phyloP scores from a whole-genome alignment of 2,329 filamentous ascomycete species.

The Berkeleyomyces basicola region DNA sequence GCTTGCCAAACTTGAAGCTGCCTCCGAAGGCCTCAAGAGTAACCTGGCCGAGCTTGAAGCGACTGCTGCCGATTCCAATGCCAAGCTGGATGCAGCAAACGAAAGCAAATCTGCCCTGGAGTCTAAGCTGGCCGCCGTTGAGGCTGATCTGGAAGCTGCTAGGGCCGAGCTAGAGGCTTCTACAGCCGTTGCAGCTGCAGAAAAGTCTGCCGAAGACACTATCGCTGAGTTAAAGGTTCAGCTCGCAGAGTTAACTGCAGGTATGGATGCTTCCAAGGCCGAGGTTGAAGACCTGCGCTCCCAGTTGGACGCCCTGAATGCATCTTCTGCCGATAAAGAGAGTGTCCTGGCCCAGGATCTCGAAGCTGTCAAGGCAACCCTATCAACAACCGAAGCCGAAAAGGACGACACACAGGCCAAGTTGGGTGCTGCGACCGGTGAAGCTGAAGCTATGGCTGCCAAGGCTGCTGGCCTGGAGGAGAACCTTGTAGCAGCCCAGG shows the following conservation, averaged over 20 bases:
- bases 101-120: constrained; percentile 1
- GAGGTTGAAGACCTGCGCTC: constrained; percentile 6
- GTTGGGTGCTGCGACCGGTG: neutral
- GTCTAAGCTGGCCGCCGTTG: constrained; percentile 1
- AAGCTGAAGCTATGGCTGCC: constrained; percentile 4
- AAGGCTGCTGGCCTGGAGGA: constrained; percentile 6
- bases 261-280: constrained; percentile 1
- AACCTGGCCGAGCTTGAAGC: constrained; percentile 1
- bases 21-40: neutral
- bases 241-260: constrained; percentile 2
- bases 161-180: constrained; percentile 3
- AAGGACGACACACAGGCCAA: constrained; percentile 1
- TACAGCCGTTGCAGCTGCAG: neutral
- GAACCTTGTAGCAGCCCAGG: neutral
- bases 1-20: constrained; percentile 7
- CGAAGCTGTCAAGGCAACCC: neutral
- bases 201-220: neutral
- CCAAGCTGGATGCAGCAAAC: neutral
- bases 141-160: neutral
- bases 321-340: constrained; percentile 2
- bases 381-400: constrained; percentile 3
- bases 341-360: constrained; percentile 1
- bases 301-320: neutral
- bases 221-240: neutral
- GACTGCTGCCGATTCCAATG: neutral